Base-by-base conservation (phyloP, 1,284 basidiomycete genomes). In the Pseudozyma thailandica region DNA sequence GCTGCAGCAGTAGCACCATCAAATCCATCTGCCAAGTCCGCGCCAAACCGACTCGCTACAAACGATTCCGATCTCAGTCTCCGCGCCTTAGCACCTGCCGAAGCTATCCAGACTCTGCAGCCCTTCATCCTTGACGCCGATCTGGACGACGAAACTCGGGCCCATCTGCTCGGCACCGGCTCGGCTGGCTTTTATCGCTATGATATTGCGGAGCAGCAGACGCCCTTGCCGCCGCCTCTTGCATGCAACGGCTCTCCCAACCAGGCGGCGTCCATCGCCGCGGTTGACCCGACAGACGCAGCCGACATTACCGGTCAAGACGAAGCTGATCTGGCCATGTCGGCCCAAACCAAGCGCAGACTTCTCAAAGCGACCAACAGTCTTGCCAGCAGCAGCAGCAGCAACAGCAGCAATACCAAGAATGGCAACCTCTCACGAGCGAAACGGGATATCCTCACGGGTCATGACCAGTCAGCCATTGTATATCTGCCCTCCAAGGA, bases 401-500 rank as follows among this genome's bases (percentile, higher is more conserved):
- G 26, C 50, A 30, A 45, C 7, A 15, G 26, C 33, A 6, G n/a
- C 21, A 31, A 48, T 3, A 25, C 46, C n/a, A n/a, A n/a, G n/a
- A n/a, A n/a, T n/a, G n/a, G n/a, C n/a, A n/a, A n/a, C 6, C 3
- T 20, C 6, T 6, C 26, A 4, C 60, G 60, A 42, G 8, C 49
- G 10, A 63, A 63, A 13, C 47, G 46, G 12, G 56, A 71, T 26
- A 27, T 56, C 15, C 53, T 64, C 31, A 39, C 51, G 9, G 60
- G 60, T 4, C 41, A 39, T 15, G 61, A 61, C 41, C 53, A 64
- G 28, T 57, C 69, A 4, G 62, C 45, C 3, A 45, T 72, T 27
- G 62, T 65, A 27, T 72, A 66, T 20, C 48, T 62, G 0, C 51
- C 62, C 4, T 66, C 62, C 10, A 66, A 62, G 25, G 51, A 62